Evolutionary conservation across 179 eudicot species (phyloP), one percentile per base, ranked within the genome.

Genomic region (Silene noctiflora): DNA sequence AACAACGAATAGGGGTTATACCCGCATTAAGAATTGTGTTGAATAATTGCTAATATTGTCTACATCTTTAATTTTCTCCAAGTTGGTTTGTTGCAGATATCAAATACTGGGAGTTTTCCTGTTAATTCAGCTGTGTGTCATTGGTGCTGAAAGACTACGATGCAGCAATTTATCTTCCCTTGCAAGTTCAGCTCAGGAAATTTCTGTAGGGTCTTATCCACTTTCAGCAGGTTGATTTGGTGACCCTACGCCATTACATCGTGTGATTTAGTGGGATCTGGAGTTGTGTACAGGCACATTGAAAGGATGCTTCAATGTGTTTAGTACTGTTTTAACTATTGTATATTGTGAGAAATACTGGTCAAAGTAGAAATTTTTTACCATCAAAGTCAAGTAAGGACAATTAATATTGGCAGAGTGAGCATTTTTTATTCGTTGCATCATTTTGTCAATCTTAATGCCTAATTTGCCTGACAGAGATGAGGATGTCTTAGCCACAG

Each of bases 21-120:
- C 12, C 20, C 7, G n/a, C n/a, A 16, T 55, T 55, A n/a, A 53
- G 59, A 55, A 55, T 4, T 55, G 59, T 8, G 2, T 55, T 55
- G 59, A 16, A 6, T 55, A 11, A 69, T 60, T 65, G 69, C 58
- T 55, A 67, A 14, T 19, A 11, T 62, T 63, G 44, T 55, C 58
- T 63, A 53, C 11, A 61, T 69, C 6, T 74, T 69, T 81, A 33
- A 59, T 42, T 42, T 74, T 66, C 59, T 53, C 22, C 35, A 58
- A 69, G 55, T 19, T 67, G 79, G 27, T 72, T 64, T 71, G 74
- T n/a, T 84, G 88, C 93, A 96, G 99, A 84, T 96, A 96, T 87
- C 99, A 96, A 85, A 96, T 96, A 76, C 85, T 96, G 75, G 99
- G 99, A 29, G 87, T 91, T 69, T 96, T 96, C 79, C 92, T 96